These are phyloP conservation scores for Lecanicillium sp. DNA, from an alignment of 2,329 filamentous ascomycete species.

Conservation along the genomic window DNA sequence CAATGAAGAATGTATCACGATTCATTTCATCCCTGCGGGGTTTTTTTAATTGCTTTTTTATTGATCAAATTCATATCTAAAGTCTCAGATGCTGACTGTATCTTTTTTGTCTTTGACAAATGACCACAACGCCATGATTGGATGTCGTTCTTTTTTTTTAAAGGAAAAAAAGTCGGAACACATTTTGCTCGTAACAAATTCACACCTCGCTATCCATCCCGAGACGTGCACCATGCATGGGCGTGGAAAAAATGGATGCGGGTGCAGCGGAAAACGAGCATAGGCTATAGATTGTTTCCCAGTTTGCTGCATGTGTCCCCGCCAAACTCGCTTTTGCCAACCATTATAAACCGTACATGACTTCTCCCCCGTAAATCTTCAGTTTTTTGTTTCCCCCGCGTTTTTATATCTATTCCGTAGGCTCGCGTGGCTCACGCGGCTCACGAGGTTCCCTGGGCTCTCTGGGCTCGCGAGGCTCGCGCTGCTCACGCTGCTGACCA, in stretches of 20 bases:
- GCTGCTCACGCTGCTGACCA: slow-evolving; percentile 42
- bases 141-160: slow-evolving; percentile 8
- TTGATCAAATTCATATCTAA: slow-evolving; percentile 19
- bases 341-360: slow-evolving; percentile 2
- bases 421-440: slow-evolving; percentile 12
- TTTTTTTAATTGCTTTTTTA: slow-evolving; percentile 13
- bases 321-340: neutral
- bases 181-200: slow-evolving; percentile 22
- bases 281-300: too few species aligned
- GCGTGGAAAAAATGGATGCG: neutral
- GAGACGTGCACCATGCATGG: neutral
- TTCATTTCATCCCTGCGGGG: too few species aligned
- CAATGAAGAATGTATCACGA: slow-evolving; percentile 18
- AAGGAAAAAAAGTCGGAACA: slow-evolving; percentile 13
- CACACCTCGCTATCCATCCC: slow-evolving; percentile 16
- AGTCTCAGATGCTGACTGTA: slow-evolving; percentile 22
- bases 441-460: slow-evolving; percentile 26
- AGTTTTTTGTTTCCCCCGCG: slow-evolving; percentile 7
- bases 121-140: slow-evolving; percentile 31
- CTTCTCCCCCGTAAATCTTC: slow-evolving; percentile 9
- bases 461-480: slow-evolving; percentile 22
- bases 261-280: too few species aligned
- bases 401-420: slow-evolving; percentile 23
- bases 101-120: slow-evolving; percentile 11
- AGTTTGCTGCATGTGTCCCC: neutral